Base-by-base conservation (phyloP, 768 basidiomycete genomes). In the Trametes punicea region DNA sequence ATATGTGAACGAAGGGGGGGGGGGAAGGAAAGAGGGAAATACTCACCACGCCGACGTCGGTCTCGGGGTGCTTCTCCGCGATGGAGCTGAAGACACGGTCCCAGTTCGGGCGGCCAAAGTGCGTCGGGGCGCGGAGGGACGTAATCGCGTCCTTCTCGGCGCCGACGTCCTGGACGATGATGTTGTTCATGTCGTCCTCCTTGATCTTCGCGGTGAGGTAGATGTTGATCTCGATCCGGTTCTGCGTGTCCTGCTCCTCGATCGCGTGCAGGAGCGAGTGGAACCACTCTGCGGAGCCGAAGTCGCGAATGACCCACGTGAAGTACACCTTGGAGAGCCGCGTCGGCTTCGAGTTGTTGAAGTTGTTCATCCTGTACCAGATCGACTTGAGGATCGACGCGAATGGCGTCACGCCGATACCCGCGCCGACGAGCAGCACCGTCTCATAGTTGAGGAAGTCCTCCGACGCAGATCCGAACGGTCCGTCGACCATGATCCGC, bases 351-450 rank as follows among this genome's bases (percentile, higher is more conserved):
- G 80, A 81, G 60, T 77, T 73, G 65, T 87, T 82, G 65, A 93
- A 79, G 73, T 87, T 87, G 74, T 94, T 96, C 88, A 95, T 88
- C 55, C 93, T 88, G 74, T 97, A 98, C 93, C 93, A 95, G 65
- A 95, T 91, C 13, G 88, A 87, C 71, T 95, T 92, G 51, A 92
- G 73, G 63, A 91, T 92, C 47, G 90, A 92, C 50, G 95, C 93
- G 64, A 98, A 97, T 2, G 95, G 95, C 0, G 95, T 97, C 31
- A 97, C 93, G 63, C 95, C 95, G 59, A 98, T 98, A 71, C 95
- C 96, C 53, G 90, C 93, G 62, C 93, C 94, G 44, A 95, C 90
- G 34, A 97, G 82, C 29, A 96, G 73, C 31, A 94, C 80, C 1
- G 91, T 89, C 73, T 97, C 93, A 62, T 83, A 94, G 51, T 92